phyloP scores from a whole-genome alignment of 1,284 basidiomycete genomes.

The Rhizoctonia solani region DNA sequence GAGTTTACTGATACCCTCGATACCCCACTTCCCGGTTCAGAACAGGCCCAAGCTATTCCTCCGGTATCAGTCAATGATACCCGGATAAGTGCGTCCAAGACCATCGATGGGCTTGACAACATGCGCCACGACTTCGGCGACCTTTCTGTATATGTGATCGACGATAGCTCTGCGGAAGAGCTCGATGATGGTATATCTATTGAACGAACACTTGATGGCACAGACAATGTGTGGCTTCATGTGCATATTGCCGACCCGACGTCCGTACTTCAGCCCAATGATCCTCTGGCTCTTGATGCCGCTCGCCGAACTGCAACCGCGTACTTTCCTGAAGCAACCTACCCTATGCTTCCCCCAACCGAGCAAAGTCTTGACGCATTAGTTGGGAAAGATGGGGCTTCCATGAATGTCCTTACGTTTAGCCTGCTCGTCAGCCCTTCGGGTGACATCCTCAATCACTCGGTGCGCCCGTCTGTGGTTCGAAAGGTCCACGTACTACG shows the following conservation, averaged over 20 bases:
- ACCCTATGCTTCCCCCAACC: conserved; percentile 68
- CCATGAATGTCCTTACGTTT: conserved; percentile 75
- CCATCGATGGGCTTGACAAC: conserved; percentile 60
- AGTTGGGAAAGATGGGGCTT: conserved; percentile 44
- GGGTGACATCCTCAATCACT: conserved; percentile 73
- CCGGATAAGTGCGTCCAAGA: conserved; percentile 41
- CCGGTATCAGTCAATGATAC: conserved; percentile 62
- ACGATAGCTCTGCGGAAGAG: conserved; percentile 81
- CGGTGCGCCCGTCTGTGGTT: conserved; percentile 72
- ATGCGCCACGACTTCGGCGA: conserved; percentile 86
- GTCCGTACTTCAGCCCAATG: conserved; percentile 69
- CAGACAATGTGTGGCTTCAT: conserved; percentile 79
- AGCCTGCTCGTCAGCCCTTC: conserved; percentile 68
- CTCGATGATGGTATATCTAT: conserved; percentile 94
- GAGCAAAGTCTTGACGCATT: conserved; percentile 62
- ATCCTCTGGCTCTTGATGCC: conserved; percentile 63
- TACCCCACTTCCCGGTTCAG: conserved; percentile 45
- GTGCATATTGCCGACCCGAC: conserved; percentile 95
- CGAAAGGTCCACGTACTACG: conserved; percentile 67
- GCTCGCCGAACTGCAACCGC: conserved; percentile 54
- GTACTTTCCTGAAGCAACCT: conserved; percentile 69
- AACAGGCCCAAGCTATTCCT: conserved; percentile 46
- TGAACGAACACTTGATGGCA: conserved; percentile 62
- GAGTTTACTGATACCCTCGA: conserved; percentile 41
- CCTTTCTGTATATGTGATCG: conserved; percentile 86